Evolutionary conservation across 495 filamentous ascomycete genomes (phyloP), one percentile per base, ranked within the genome.

Genomic region (Hyphodiscus hymeniophilus): DNA sequence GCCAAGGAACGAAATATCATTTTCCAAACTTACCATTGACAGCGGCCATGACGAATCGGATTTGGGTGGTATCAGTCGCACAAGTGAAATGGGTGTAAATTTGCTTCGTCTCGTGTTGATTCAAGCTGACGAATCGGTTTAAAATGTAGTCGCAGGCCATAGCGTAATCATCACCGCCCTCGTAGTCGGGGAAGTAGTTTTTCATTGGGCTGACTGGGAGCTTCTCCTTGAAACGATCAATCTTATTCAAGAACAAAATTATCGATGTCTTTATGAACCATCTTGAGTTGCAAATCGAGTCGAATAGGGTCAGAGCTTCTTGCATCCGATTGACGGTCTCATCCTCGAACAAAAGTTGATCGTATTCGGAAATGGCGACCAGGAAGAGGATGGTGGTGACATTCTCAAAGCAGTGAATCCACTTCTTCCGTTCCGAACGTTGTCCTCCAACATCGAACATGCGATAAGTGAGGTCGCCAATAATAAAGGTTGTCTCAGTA

Each of bases 371-470:
- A 64, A 98, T 98, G 65, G 92, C 92, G 47, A 97, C 92, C 47
- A 98, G 69, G 81, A 98, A 98, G 30, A 98, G 85, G 57, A 98
- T 95, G 15, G 92, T 95, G 38, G 91, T 95, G 61, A 98, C 92
- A 59, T 98, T 97, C 73, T 98, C 92, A 71, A 98, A 98, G 74
- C 91, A 95, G 73, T 99, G 92, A 50, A 99, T 99, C 92, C 92
- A 99, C 83, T 99, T 99, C 84, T 99, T 99, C 55, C 92, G 85
- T 69, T 99, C 92, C 1, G 94, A 97, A 58, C 92, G 84, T 69
- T 97, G 92, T 60, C 92, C 92, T 75, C 92, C 92, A 26, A 99
- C 92, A 65, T 99, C 92, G 71, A 97, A 97, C 92, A 99, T 99
- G 47, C 94, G 82, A 71, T 96, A 99, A 24, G 89, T 97, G 60